Base-by-base conservation (phyloP, 2,329 filamentous ascomycete species). In the Blastomyces parvus region DNA sequence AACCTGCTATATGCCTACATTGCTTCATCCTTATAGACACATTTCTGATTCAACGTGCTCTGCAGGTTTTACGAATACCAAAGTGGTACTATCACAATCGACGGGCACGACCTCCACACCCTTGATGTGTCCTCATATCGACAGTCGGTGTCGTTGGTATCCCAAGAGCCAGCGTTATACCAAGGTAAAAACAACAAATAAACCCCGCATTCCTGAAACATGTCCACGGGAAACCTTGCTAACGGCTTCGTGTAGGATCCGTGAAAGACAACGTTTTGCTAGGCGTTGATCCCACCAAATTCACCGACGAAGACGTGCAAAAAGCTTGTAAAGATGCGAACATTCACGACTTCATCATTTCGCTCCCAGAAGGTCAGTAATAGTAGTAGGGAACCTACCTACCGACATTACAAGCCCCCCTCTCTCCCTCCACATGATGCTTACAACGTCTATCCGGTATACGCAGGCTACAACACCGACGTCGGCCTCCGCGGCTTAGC, bases 301-400 rank as follows among this genome's bases (percentile, higher is more conserved):
- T 69, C 5, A 71, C 73, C 0, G 75, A 80, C 0, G 77, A 80
- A 5, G 69, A 76, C 50, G 72, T 83, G 11, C 67, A 78, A 2
- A 72, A 78, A 64, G 81, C 80, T 7, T 82, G 80, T 67, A 74
- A 75, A 13, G 76, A 82, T 64, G 80, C 82, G 1, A 80, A 83
- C 63, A 82, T 82, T 46, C 76, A 81, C 62, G 79, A 82, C 55
- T 84, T 84, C 67, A 79, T 84, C 59, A 70, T 72, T 25, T 82
- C 79, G 0, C 74, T 84, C 0, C 81, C 82, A 0, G 78, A 83
- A 52, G 81, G 66, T 67, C 58, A 46, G 53, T 55, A n/a, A 22
- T 36, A 48, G 19, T 55, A n/a, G 27, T 36, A 48, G 19, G 33
- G 22, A 48, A 13, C 25, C 40, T 17, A n/a, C 17, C 25, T 17